Conservation (phyloP, 331 rosid species). For the Prunus yedoensis region DNA sequence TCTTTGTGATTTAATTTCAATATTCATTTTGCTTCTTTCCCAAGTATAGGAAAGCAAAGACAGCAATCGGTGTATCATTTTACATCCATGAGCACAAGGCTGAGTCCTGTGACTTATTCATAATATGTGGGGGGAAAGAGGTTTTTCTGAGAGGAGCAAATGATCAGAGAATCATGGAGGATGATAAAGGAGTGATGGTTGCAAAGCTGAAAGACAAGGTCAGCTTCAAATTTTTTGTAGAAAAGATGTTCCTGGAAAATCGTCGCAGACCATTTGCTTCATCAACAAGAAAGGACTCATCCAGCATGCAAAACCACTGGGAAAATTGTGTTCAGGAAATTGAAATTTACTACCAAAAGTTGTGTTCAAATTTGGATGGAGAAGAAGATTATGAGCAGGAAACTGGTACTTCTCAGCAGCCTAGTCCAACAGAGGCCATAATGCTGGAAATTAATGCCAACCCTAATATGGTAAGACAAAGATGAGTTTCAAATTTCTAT, state of each 20-base stretch:
- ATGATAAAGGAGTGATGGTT: conserved; percentile 56
- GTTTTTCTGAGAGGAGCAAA: conserved; percentile 49
- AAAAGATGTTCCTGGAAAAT: conserved; percentile 52
- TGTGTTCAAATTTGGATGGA: conserved; percentile 44
- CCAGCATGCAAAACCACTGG: conserved; percentile 51
- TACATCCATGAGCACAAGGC: conserved; percentile 72
- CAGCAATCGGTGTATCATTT: conserved; percentile 64
- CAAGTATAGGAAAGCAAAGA: conserved; percentile 59
- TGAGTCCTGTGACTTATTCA: conserved; percentile 61
- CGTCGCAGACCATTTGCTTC: conserved; percentile 32
- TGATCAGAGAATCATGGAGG: conserved; percentile 63
- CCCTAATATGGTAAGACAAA: conserved; percentile 47
- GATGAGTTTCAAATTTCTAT: background rate
- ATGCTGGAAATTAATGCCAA: conserved; percentile 33
- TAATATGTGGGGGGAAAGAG: conserved; percentile 73
- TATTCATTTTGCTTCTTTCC: background rate
- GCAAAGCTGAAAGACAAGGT: conserved; percentile 45
- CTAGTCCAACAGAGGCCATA: conserved; percentile 47
- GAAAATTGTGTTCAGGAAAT: conserved; percentile 52
- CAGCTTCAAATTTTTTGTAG: conserved; percentile 46
- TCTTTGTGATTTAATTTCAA: background rate
- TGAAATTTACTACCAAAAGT: conserved; percentile 53
- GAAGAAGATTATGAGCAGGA: conserved; percentile 35
- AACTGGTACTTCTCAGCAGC: conserved; percentile 28
- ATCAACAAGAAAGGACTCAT: conserved; percentile 34